Evolutionary conservation across 2,329 filamentous ascomycete genomes (phyloP).

Genomic region (Penicillium decumbens): DNA sequence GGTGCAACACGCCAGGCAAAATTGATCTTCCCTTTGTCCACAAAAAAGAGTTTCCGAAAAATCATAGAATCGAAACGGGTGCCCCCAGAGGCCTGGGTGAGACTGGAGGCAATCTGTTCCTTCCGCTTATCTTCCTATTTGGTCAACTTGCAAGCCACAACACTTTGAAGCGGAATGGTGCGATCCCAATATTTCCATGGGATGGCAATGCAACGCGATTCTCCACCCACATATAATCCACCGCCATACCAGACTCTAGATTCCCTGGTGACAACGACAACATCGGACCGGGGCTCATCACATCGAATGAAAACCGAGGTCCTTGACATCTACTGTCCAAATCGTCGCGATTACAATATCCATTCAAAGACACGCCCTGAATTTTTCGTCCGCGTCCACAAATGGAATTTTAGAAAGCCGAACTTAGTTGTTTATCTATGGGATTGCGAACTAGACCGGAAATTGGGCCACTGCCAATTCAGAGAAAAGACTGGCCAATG

Average conservation of each 20-base stretch:
- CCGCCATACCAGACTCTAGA: background rate
- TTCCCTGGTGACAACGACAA: background rate
- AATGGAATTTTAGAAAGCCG: background rate
- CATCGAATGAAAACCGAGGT: background rate
- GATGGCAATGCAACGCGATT: no score
- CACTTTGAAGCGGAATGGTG: no score
- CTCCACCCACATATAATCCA: background rate
- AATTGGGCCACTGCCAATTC: background rate
- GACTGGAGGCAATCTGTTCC: no score
- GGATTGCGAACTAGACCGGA: background rate
- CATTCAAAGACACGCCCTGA: background rate
- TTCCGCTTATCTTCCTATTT: no score
- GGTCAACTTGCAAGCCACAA: no score
- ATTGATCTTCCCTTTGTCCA: no score
- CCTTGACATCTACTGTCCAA: background rate
- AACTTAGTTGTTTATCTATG: background rate
- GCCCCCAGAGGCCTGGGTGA: no score
- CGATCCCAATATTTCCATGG: no score
- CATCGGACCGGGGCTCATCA: background rate
- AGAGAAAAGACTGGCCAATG: background rate
- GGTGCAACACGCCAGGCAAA: no score
- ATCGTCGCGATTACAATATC: background rate
- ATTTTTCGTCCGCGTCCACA: background rate
- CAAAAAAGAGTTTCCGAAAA: no score
- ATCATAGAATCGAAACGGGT: no score